phyloP scores from a whole-genome alignment of 139 green algal species.

The Closterium sp. region DNA sequence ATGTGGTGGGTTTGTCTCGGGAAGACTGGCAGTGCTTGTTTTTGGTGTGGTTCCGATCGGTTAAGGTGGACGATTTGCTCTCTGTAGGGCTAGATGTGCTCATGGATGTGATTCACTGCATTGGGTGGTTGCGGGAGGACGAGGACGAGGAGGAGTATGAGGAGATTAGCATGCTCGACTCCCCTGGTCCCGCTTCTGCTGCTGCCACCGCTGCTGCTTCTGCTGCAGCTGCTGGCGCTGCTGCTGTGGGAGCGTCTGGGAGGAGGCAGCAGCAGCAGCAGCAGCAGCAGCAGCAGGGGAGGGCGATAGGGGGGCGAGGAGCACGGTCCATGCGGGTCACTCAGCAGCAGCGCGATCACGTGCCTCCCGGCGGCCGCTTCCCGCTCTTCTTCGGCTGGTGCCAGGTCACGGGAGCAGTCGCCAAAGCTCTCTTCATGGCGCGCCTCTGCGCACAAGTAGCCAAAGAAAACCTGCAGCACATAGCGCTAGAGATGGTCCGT shows the following conservation, averaged over 20 bases:
- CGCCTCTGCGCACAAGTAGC: constrained; percentile 4
- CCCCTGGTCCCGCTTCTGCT: not conserved
- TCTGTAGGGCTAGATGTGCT: not conserved
- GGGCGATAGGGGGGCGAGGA: not conserved
- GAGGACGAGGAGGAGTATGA: constrained; percentile 5
- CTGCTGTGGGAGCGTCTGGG: not conserved
- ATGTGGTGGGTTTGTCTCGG: constrained; percentile 3
- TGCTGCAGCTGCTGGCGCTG: not conserved
- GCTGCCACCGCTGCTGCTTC: not conserved
- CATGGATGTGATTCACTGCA: not conserved
- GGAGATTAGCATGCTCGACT: not conserved
- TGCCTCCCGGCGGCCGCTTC: not conserved
- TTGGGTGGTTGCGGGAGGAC: not conserved
- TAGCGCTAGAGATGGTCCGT: not conserved
- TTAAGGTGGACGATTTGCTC: constrained; percentile 13
- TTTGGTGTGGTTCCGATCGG: constrained; percentile 19
- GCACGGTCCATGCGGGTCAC: not conserved
- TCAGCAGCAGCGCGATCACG: not conserved
- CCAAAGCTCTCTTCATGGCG: constrained; percentile 11
- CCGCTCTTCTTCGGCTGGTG: constrained; percentile 37
- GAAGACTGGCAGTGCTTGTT: constrained; percentile 41
- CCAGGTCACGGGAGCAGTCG: not conserved
- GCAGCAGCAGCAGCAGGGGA: not conserved
- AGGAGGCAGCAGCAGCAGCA: not conserved
- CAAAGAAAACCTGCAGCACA: not conserved